Base-by-base conservation (phyloP, 2,329 filamentous ascomycete genomes). In the Monosporascus sp. region DNA sequence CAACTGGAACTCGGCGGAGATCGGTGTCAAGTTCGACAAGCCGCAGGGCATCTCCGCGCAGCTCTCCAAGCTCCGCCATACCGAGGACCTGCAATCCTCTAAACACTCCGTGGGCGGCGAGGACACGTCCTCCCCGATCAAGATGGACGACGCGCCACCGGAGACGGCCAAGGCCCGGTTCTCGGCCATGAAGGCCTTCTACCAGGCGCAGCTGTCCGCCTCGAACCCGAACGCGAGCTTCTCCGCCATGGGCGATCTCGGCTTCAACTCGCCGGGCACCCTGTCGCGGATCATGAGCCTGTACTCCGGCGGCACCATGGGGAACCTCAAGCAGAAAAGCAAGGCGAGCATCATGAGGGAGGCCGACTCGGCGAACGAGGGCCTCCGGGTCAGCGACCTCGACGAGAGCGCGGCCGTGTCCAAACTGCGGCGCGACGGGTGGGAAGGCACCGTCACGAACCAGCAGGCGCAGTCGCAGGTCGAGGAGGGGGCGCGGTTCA, bases 221-320 rank as follows among this genome's bases (percentile, higher is more conserved):
- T 75, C 81, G 0, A 80, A 80, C 24, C 71, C 78, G 3, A 78
- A 79, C 14, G 69, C 80, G 5, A 79, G 81, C 2, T 61, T 80
- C n/a, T 66, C 75, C 0, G 66, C 71, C 31, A 56, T 78, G 3
- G 70, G 70, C 24, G 76, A 79, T 47, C 71, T 84, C 27, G 85
- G 86, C 2, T 82, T 88, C 51, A 81, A 81, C 22, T 96, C 92
- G 0, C 92, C 93, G 0, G 88, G 85, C 5, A 89, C 91, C 9
- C 75, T 97, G 51, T 87, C 89, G 26, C 85, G 93, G 34, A 94
- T 97, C 64, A 95, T 97, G 90, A 92, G 85, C 57, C 77, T 97
- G 26, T 97, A 97, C 72, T 90, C 89, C 0, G 80, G 83, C 52
- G 83, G 78, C 58, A 81, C 76, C 51, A 77, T 82, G 60, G 78